Evolutionary conservation across 2,329 filamentous ascomycete species (phyloP).

Genomic region (Xylogone sp.): DNA sequence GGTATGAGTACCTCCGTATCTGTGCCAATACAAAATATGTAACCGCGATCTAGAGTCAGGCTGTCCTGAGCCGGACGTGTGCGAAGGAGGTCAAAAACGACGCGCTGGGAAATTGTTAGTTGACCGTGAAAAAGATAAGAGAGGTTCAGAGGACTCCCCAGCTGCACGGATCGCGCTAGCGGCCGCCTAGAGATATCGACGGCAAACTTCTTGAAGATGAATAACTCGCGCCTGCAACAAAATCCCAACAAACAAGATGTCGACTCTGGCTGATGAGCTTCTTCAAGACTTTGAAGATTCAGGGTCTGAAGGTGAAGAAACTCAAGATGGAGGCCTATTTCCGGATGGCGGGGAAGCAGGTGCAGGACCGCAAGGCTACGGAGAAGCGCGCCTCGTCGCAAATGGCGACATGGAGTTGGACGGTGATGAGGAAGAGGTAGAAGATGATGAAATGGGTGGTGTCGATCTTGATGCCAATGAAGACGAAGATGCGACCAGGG

Average conservation of each 20-base stretch:
- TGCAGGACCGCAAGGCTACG: slow-evolving; percentile 28
- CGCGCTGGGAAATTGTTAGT: neutral
- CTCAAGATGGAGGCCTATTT: slow-evolving; percentile 45
- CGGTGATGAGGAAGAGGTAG: slow-evolving; percentile 54
- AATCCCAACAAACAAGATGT: slow-evolving; percentile 52
- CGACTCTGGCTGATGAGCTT: slow-evolving; percentile 87
- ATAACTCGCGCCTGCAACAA: neutral
- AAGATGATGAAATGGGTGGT: slow-evolving; percentile 55
- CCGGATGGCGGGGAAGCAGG: slow-evolving; percentile 37
- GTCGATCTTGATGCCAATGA: slow-evolving; percentile 49
- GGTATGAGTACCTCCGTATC: too few species aligned
- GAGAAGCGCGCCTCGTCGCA: slow-evolving; percentile 26
- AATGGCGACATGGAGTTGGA: slow-evolving; percentile 54
- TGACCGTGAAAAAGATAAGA: too few species aligned
- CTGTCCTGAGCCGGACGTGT: too few species aligned
- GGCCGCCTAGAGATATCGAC: slow-evolving; percentile 9
- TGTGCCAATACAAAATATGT: too few species aligned
- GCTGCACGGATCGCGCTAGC: slow-evolving; percentile 8
- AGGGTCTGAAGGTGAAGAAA: slow-evolving; percentile 69
- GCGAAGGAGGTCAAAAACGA: neutral
- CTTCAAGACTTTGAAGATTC: slow-evolving; percentile 88
- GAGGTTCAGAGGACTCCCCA: neutral
- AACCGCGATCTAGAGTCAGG: too few species aligned
- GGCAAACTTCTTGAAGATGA: slow-evolving; percentile 7
- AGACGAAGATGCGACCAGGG: slow-evolving; percentile 67